phyloP scores from a whole-genome alignment of 1,139 yeast genomes.

The Taiozyma onychis region DNA sequence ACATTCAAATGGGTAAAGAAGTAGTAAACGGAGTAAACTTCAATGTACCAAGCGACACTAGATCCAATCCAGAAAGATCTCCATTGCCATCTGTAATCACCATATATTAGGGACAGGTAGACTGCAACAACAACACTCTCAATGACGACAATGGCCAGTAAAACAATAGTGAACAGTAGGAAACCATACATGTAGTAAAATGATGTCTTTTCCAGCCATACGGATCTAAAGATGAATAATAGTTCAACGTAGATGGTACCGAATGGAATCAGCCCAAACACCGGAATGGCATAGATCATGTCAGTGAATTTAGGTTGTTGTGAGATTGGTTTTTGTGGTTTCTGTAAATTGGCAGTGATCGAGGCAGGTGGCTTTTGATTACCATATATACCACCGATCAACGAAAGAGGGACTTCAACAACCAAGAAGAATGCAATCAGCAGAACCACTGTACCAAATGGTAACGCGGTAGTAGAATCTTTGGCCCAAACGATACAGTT shows the following conservation, averaged over 20 bases:
- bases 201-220: conserved; percentile 77
- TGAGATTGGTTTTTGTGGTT: conserved; percentile 33
- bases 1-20: conserved; percentile 50
- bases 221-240: conserved; percentile 64
- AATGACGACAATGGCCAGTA: conserved; percentile 56
- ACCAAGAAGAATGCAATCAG: conserved; percentile 53
- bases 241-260: conserved; percentile 78
- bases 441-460: conserved; percentile 66
- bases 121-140: conserved; percentile 74
- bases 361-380: conserved; percentile 31
- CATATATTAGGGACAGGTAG: conserved; percentile 55
- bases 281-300: conserved; percentile 18
- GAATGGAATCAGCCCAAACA: conserved; percentile 72
- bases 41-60: conserved; percentile 66
- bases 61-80: conserved; percentile 68
- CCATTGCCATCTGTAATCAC: conserved; percentile 82
- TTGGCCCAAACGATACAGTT: conserved; percentile 74
- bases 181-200: conserved; percentile 81
- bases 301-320: conserved; percentile 34
- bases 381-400: conserved; percentile 66
- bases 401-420: conserved; percentile 67
- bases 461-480: conserved; percentile 71
- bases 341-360: conserved; percentile 26
- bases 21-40: conserved; percentile 64
- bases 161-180: conserved; percentile 52